Conservation (phyloP, 108 stramenopile species). For the Skeletonema tropicum region DNA sequence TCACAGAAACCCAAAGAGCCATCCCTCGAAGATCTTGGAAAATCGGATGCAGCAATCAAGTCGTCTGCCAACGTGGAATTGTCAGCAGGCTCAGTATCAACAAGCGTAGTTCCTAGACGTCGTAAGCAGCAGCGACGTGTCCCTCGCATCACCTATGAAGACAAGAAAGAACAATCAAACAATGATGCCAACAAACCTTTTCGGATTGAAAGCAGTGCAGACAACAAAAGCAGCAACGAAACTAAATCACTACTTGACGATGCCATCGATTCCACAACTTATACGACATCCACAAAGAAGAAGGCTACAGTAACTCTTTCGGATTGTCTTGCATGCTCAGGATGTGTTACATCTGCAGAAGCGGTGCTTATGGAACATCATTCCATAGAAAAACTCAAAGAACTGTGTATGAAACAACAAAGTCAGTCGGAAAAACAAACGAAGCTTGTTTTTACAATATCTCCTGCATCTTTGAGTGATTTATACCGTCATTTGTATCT, state of each 20-base stretch:
- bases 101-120: background rate
- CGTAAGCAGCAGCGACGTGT: constrained; percentile 19
- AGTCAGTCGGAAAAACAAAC: background rate
- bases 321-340: constrained; percentile 98
- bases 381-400: constrained; percentile 58
- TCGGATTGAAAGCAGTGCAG: constrained; percentile 10
- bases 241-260: constrained; percentile 9
- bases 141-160: constrained; percentile 24
- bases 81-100: background rate
- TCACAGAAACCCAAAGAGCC: constrained; percentile 5
- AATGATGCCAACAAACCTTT: constrained; percentile 6
- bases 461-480: constrained; percentile 79
- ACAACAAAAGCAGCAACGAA: constrained; percentile 3
- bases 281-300: constrained; percentile 42
- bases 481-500: constrained; percentile 68
- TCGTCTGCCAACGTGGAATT: background rate
- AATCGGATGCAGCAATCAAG: background rate
- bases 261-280: constrained; percentile 1
- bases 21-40: constrained; percentile 9
- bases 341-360: constrained; percentile 99
- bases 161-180: constrained; percentile 15
- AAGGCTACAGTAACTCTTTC: constrained; percentile 87
- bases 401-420: constrained; percentile 23
- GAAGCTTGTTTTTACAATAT: constrained; percentile 65
- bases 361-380: constrained; percentile 95